Conservation (phyloP, 805 yeast genomes). For the Saccharomycopsis amapae region DNA sequence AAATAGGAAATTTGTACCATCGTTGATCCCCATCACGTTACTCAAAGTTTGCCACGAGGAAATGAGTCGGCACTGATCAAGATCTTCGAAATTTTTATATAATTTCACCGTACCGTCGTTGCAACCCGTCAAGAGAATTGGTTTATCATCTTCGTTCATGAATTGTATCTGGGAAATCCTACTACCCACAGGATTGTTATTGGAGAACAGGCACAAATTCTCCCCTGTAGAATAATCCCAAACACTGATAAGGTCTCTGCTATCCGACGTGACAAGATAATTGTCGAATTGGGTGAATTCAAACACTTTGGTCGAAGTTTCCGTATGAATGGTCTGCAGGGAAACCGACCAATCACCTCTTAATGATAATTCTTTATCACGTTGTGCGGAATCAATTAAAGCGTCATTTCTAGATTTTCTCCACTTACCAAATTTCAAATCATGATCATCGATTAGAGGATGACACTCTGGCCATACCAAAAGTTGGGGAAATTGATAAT, state of each 20-base stretch:
- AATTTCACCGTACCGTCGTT: slow-evolving; percentile 92
- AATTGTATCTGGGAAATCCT: slow-evolving; percentile 80
- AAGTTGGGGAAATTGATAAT: slow-evolving; percentile 88
- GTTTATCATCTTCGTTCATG: slow-evolving; percentile 87
- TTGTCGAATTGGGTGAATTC: slow-evolving; percentile 89
- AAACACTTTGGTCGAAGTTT: slow-evolving; percentile 71
- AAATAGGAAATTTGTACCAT: slow-evolving; percentile 74
- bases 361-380: slow-evolving; percentile 75
- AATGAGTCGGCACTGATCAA: slow-evolving; percentile 50
- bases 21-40: slow-evolving; percentile 71
- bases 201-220: slow-evolving; percentile 64
- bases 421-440: slow-evolving; percentile 41
- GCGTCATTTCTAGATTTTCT: slow-evolving; percentile 81
- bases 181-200: slow-evolving; percentile 82
- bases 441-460: slow-evolving; percentile 20
- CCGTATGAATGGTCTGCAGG: slow-evolving; percentile 53
- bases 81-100: slow-evolving; percentile 65
- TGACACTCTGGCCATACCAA: slow-evolving; percentile 14
- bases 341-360: slow-evolving; percentile 80
- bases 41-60: slow-evolving; percentile 92
- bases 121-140: slow-evolving; percentile 79
- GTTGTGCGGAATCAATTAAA: slow-evolving; percentile 82
- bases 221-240: slow-evolving; percentile 77
- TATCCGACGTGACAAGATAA: slow-evolving; percentile 71
- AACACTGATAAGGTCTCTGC: slow-evolving; percentile 71